A percentile compares a stretch with the other conserved stretches of the same genome.
These are phyloP conservation scores for Torrubiella hemipterigena DNA, from an alignment of 2,329 filamentous ascomycete genomes.

Conservation along the genomic window DNA sequence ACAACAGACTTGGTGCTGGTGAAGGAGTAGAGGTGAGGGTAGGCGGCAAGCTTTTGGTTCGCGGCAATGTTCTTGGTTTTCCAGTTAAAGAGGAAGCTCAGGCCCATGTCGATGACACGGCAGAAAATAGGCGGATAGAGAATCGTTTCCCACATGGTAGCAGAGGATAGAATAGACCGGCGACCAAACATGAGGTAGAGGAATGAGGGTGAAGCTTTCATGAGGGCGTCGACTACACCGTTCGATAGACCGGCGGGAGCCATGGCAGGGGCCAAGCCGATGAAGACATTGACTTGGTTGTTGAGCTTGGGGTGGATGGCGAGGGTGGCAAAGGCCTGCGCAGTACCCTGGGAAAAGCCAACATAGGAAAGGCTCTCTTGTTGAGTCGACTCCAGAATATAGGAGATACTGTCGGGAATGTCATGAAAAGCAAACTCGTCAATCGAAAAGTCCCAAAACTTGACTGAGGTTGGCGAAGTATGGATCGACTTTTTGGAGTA, in stretches of 20 bases:
- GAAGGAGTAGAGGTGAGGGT: constrained; percentile 92
- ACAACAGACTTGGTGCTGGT: constrained; percentile 95
- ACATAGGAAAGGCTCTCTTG: constrained; percentile 86
- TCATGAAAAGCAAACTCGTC: constrained; percentile 98
- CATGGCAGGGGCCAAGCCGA: constrained; percentile 93
- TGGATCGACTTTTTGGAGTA: constrained; percentile 92
- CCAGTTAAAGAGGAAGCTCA: constrained; percentile 86
- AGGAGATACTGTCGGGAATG: constrained; percentile 87
- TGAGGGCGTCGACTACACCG: constrained; percentile 80
- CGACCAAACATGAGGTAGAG: constrained; percentile 88
- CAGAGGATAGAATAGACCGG: constrained; percentile 79
- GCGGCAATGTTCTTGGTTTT: constrained; percentile 68
- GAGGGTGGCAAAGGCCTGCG: constrained; percentile 88
- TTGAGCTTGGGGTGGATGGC: constrained; percentile 89
- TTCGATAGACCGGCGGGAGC: constrained; percentile 83
- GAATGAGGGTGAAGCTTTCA: constrained; percentile 87
- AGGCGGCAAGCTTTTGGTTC: constrained; percentile 87
- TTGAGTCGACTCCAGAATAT: constrained; percentile 73
- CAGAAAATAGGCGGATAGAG: constrained; percentile 92
- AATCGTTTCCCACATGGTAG: constrained; percentile 95
- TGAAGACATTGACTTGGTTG: constrained; percentile 87
- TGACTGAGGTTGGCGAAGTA: constrained; percentile 57
- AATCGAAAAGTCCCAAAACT: constrained; percentile 97
- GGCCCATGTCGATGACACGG: constrained; percentile 68
- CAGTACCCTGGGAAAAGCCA: constrained; percentile 93